A percentile compares a stretch with the other conserved stretches of the same genome.
Evolutionary conservation across 2,329 filamentous ascomycete genomes (phyloP).

Genomic region (Arthrobotrys musiformis): DNA sequence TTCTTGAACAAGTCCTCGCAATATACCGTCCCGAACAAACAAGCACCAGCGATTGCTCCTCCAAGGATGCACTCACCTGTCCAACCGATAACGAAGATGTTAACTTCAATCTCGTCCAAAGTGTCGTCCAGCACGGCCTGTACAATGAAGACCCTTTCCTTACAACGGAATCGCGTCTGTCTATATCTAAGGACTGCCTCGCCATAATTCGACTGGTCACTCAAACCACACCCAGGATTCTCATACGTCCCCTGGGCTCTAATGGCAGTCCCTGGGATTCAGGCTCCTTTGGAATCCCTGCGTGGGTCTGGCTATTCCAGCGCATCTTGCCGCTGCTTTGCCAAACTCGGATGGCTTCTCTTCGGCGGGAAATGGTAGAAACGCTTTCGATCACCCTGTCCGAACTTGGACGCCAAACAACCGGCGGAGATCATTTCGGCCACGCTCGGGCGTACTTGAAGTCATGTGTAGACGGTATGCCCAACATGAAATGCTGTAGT

Average conservation of each 20-base stretch:
- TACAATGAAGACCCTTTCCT: conserved; percentile 53
- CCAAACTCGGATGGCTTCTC: conserved; percentile 13
- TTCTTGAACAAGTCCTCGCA: conserved; percentile 50
- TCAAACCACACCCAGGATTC: conserved; percentile 37
- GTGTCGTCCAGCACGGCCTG: conserved; percentile 47
- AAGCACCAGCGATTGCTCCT: background rate
- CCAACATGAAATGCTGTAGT: background rate
- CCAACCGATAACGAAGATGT: conserved; percentile 53
- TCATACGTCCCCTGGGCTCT: conserved; percentile 10
- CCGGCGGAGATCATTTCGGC: conserved; percentile 35
- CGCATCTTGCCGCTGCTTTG: conserved; percentile 39
- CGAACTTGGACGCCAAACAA: conserved; percentile 34
- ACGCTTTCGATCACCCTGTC: conserved; percentile 32
- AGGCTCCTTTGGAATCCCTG: background rate
- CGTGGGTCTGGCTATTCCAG: conserved; percentile 38
- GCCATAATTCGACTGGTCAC: conserved; percentile 48
- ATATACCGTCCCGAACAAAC: conserved; percentile 42
- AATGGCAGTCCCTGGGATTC: background rate
- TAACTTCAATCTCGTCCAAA: conserved; percentile 49
- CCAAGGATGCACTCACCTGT: conserved; percentile 10
- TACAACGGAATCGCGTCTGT: conserved; percentile 25
- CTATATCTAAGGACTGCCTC: conserved; percentile 43
- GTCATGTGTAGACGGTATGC: conserved; percentile 49
- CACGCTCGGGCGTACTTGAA: conserved; percentile 21
- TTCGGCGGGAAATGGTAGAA: conserved; percentile 38